These are phyloP conservation scores for Claviceps purpurea DNA, from an alignment of 2,329 filamentous ascomycete genomes.

Conservation along the genomic window DNA sequence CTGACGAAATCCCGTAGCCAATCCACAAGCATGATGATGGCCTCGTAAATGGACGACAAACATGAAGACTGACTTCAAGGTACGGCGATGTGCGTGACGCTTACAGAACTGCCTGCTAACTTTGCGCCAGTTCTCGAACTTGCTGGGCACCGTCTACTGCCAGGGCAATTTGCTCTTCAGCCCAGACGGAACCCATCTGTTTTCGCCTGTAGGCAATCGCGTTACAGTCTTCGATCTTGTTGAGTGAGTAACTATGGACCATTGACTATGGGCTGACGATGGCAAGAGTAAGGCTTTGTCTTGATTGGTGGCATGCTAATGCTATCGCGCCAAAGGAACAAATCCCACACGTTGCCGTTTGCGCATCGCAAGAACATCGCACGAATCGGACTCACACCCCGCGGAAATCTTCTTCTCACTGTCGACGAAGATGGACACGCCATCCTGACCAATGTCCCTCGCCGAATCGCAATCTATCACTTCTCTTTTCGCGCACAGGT, in stretches of 20 bases:
- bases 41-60: constrained; percentile 21
- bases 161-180: constrained; percentile 95
- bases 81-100: constrained; percentile 23
- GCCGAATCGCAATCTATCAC: constrained; percentile 78
- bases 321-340: constrained; percentile 45
- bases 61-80: constrained; percentile 99
- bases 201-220: constrained; percentile 91
- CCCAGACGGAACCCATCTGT: constrained; percentile 87
- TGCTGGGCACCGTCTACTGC: constrained; percentile 95
- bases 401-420: constrained; percentile 82
- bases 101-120: not conserved
- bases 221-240: constrained; percentile 94
- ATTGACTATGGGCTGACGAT: too few relatives aligned
- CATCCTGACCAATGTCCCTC: constrained; percentile 80
- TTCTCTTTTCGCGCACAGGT: constrained; percentile 86
- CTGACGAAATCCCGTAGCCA: constrained; percentile 4
- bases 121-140: constrained; percentile 78
- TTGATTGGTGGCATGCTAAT: not conserved
- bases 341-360: constrained; percentile 76
- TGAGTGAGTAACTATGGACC: constrained; percentile 46
- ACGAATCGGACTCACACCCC: constrained; percentile 74
- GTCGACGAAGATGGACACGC: constrained; percentile 90
- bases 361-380: constrained; percentile 89
- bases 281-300: too few relatives aligned
- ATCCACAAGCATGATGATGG: constrained; percentile 13